Percentiles rank a stretch among this genome's conserved stretches.
phyloP scores from a whole-genome alignment of 495 filamentous ascomycete species.

The Tuber calosporum region DNA sequence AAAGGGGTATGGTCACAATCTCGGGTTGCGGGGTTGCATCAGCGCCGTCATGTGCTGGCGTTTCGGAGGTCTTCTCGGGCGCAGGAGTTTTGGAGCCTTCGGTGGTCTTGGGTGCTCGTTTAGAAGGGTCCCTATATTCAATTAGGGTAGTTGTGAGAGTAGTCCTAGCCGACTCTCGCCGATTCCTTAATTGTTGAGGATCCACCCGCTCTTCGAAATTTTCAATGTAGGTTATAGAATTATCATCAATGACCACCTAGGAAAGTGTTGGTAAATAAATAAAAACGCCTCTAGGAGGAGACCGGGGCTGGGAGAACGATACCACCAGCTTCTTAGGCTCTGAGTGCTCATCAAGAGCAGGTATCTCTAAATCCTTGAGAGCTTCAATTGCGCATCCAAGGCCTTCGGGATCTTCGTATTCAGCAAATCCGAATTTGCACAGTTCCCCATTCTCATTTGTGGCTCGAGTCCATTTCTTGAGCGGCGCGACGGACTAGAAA shows the following conservation, averaged over 20 bases:
- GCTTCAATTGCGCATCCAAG: slow-evolving; percentile 80
- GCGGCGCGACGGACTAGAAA: slow-evolving; percentile 56
- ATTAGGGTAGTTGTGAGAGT: slow-evolving; percentile 59
- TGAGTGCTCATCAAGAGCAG: slow-evolving; percentile 46
- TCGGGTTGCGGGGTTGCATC: slow-evolving; percentile 49
- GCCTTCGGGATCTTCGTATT: slow-evolving; percentile 89
- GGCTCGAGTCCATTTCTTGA: slow-evolving; percentile 78
- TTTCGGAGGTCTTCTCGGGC: slow-evolving; percentile 48
- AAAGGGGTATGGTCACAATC: slow-evolving; percentile 83
- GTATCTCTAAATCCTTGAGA: slow-evolving; percentile 77
- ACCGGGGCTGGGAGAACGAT: neutral
- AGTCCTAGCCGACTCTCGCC: slow-evolving; percentile 58
- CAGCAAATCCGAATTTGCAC: slow-evolving; percentile 88
- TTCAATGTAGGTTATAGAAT: slow-evolving; percentile 70
- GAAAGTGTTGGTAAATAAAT: slow-evolving; percentile 42
- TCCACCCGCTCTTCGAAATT: slow-evolving; percentile 61
- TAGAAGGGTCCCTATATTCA: slow-evolving; percentile 64
- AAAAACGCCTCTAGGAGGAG: no score
- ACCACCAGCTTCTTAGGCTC: slow-evolving; percentile 36
- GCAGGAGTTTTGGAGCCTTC: neutral
- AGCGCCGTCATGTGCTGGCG: slow-evolving; percentile 45
- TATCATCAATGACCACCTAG: slow-evolving; percentile 77
- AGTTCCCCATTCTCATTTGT: slow-evolving; percentile 76
- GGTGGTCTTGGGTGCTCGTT: slow-evolving; percentile 48
- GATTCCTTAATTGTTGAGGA: slow-evolving; percentile 61